Conservation (phyloP, 2,329 filamentous ascomycete genomes). For the Aspergillus tubingensis region DNA sequence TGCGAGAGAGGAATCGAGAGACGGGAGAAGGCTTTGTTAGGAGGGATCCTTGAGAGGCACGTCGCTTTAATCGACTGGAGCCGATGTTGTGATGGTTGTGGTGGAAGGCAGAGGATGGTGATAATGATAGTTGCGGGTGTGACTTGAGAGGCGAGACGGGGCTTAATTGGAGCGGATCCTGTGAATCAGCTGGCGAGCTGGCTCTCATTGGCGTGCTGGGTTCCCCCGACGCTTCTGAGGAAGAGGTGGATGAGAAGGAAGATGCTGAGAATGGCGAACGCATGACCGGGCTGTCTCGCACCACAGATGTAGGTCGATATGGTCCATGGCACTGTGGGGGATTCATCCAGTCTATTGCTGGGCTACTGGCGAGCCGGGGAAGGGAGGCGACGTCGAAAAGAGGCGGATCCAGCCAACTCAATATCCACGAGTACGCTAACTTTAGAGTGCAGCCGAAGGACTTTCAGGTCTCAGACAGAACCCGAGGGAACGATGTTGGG, state of each 20-base stretch:
- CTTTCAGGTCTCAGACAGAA: background rate
- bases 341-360: constrained; percentile 34
- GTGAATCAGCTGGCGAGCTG: constrained; percentile 17
- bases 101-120: constrained; percentile 11
- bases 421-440: background rate
- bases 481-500: background rate
- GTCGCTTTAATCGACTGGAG: constrained; percentile 34
- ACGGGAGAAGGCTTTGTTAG: constrained; percentile 37
- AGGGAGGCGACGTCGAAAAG: constrained; percentile 9
- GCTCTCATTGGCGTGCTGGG: constrained; percentile 18
- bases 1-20: constrained; percentile 40
- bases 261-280: constrained; percentile 25
- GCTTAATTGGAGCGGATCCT: constrained; percentile 17
- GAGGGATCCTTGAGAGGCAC: constrained; percentile 41
- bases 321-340: constrained; percentile 35
- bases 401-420: constrained; percentile 3
- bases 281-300: constrained; percentile 33
- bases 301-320: constrained; percentile 26
- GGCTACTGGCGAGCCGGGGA: constrained; percentile 9
- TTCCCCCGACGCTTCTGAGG: constrained; percentile 20
- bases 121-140: constrained; percentile 18
- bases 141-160: constrained; percentile 23
- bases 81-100: constrained; percentile 18
- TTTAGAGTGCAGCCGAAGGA: background rate
- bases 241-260: constrained; percentile 22